phyloP scores from a whole-genome alignment of 176 grass and related monocot species.

The Hsuehochloa calcarea region DNA sequence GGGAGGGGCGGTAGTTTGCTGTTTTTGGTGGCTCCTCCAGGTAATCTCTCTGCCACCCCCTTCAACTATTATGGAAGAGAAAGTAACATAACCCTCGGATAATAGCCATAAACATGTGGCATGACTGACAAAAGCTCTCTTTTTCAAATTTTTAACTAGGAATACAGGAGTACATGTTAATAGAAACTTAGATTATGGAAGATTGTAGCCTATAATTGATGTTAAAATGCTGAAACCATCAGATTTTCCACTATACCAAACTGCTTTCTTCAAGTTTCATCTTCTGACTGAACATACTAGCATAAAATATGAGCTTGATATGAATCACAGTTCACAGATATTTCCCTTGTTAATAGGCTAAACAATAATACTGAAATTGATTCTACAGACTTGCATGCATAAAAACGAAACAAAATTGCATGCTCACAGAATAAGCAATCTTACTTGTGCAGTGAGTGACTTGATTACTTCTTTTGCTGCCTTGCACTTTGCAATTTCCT shows the following conservation, averaged over 20 bases:
- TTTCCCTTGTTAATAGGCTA: background rate
- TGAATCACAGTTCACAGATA: background rate
- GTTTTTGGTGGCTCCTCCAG: conserved; percentile 56
- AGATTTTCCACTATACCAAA: conserved; percentile 1
- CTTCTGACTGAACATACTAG: background rate
- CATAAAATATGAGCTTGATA: background rate
- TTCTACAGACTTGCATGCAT: background rate
- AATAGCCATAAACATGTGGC: background rate
- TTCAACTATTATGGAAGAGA: conserved; percentile 65
- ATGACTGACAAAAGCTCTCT: background rate
- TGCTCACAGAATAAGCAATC: conserved; percentile 11
- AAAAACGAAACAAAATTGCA: background rate
- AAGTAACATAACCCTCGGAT: conserved; percentile 6
- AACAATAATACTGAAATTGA: background rate
- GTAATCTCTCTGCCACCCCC: conserved; percentile 89
- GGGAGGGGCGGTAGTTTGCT: conserved; percentile 59
- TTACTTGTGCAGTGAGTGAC: conserved; percentile 83
- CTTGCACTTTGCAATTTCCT: conserved; percentile 89
- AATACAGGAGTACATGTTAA: background rate
- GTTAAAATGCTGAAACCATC: conserved; percentile 7
- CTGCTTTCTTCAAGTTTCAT: background rate
- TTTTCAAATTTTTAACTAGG: background rate
- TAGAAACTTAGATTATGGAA: conserved; percentile 8
- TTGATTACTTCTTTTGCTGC: conserved; percentile 98
- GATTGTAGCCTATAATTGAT: background rate